Conservation (phyloP, 176 grass and related monocot species). For the Triticum turgidum region DNA sequence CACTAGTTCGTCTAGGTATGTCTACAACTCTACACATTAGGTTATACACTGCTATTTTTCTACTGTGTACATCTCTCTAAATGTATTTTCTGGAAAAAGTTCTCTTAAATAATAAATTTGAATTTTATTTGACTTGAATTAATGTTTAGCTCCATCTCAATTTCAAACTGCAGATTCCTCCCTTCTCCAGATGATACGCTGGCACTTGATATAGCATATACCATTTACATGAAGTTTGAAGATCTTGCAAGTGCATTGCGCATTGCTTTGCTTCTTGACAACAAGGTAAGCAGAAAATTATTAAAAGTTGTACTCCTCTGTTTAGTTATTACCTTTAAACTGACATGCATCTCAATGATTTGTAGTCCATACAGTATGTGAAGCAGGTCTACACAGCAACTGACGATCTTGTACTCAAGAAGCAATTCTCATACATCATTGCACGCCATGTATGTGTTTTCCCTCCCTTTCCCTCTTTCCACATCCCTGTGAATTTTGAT, state of each 20-base stretch:
- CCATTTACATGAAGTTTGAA: constrained; percentile 88
- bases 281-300: constrained; percentile 46
- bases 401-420: constrained; percentile 79
- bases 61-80: not conserved
- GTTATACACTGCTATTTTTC: not conserved
- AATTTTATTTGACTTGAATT: constrained; percentile 17
- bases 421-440: constrained; percentile 93
- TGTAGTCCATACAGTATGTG: constrained; percentile 66
- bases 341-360: constrained; percentile 22
- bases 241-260: constrained; percentile 84
- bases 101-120: not conserved
- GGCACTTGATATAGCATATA: constrained; percentile 91
- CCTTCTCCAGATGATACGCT: constrained; percentile 78
- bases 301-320: not conserved
- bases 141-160: not conserved
- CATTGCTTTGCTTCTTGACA: constrained; percentile 75
- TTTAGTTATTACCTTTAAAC: constrained; percentile 4
- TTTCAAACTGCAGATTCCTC: constrained; percentile 59
- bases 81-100: not conserved
- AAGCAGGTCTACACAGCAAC: constrained; percentile 87
- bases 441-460: constrained; percentile 67
- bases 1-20: constrained; percentile 86
- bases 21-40: not conserved
- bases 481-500: not conserved
- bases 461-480: not conserved